Base-by-base conservation (phyloP, 352 stramenopile species). In the Blastocystis sp. region DNA sequence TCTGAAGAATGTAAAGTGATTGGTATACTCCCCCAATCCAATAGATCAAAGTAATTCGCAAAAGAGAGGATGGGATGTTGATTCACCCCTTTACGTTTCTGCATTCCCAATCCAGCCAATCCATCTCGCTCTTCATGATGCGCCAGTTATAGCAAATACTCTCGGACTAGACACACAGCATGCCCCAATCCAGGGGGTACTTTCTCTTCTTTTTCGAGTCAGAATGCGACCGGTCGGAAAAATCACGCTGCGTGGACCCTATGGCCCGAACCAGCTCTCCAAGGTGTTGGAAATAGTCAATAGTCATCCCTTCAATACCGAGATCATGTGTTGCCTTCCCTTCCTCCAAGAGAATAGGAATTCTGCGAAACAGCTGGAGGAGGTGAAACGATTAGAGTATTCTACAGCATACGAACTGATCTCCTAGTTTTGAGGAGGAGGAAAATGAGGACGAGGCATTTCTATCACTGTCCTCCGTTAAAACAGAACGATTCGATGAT, bases 301-400 rank as follows among this genome's bases (percentile, higher is more conserved):
- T 27, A 51, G 67, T 27, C 67, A 78, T 40, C 42, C 46, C 67
- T 78, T 78, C 51, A 78, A 78, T 42, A 59, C 32, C 21, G 38
- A 78, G 1, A 24, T 59, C 2, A 42, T 40, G 21, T 63, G 27
- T 61, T 78, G 29, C 36, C 46, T 78, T 38, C 38, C 44, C 36
- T 61, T 59, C 21, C 4, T 78, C 57, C 67, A 44, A 59, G 11
- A 2, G 4, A 57, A 38, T 38, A n/a, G n/a, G n/a, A n/a, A n/a
- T n/a, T n/a, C n/a, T n/a, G 42, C 16, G 21, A 78, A 46, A 40
- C 32, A 51, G 24, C 3, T 42, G 29, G 57, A 67, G 14, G 9
- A 32, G 29, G 57, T 67, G 4, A 67, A 67, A 38, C 57, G 48
- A 11, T 29, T 78, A 61, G 42, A 78, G 67, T n/a, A n/a, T n/a